Evolutionary conservation across 331 rosid species (phyloP), one percentile per base, ranked within the genome.

Genomic region (Cydonia oblonga): DNA sequence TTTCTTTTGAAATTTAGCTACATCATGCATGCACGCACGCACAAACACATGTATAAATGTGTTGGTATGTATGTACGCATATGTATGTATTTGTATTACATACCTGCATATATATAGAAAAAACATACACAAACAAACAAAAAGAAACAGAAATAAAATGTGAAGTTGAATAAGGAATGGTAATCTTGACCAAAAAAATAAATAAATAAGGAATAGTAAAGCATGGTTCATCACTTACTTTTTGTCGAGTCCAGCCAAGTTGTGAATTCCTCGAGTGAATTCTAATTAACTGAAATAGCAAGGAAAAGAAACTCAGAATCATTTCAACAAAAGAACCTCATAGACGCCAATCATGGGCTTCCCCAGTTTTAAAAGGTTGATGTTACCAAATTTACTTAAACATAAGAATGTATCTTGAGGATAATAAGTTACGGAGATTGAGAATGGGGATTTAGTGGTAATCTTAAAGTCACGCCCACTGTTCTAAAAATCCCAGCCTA

Each of bases 231-330:
- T 67, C 46, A 79, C 96, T 84, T 84, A 93, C 98, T 79, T 93
- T 93, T 79, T 90, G 98, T 30, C 97, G 96, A 83, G 92, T 88
- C 98, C 96, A 93, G 72, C 90, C 90, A 72, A 65, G 74, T 74
- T 81, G 86, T 62, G 76, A 75, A 63, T 80, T 86, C 70, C 98
- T 87, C 72, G 54, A 69, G 79, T 90, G 96, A 81, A 93, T 84
- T 80, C 97, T 87, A 51, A 78, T 26, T 72, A 90, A 79, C 98
- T 92, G 86, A 11, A 71, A 85, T 69, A 81, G 75, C 11, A 73
- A 72, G 26, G 60, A 69, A 76, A 56, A 63, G 53, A 69, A 71
- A 70, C 72, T 14, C 72, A 38, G 30, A 73, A 20, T 80, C 57
- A 84, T 72, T 77, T 54, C 59, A 82, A 11, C 63, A 76, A 70